Conservation (phyloP, 2,329 filamentous ascomycete species). For the Dendryphion nanum region DNA sequence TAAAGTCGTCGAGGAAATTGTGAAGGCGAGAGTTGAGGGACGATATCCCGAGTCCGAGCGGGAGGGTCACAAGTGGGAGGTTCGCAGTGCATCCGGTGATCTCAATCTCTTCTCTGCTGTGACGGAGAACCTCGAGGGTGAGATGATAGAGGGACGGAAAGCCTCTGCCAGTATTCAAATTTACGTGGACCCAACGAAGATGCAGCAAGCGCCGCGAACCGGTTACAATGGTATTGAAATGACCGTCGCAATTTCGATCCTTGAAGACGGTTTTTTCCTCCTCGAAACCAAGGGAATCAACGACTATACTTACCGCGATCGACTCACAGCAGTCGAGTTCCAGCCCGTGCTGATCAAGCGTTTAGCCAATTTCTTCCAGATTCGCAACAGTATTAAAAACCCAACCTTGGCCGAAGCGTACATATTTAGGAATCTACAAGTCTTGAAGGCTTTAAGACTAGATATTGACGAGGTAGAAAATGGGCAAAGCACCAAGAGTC, state of each 20-base stretch:
- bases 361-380: slow-evolving; percentile 69
- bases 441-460: slow-evolving; percentile 68
- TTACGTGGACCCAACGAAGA: slow-evolving; percentile 68
- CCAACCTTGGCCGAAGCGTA: slow-evolving; percentile 64
- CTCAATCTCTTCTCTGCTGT: slow-evolving; percentile 62
- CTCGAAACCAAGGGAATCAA: slow-evolving; percentile 64
- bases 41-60: slow-evolving; percentile 82
- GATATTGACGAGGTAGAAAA: slow-evolving; percentile 61
- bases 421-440: slow-evolving; percentile 74
- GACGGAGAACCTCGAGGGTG: slow-evolving; percentile 67
- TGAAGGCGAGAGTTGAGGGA: slow-evolving; percentile 81
- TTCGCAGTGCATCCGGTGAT: slow-evolving; percentile 63
- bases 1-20: slow-evolving; percentile 79
- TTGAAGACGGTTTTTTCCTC: slow-evolving; percentile 55
- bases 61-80: slow-evolving; percentile 76
- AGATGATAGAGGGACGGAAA: slow-evolving; percentile 62
- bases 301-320: slow-evolving; percentile 71
- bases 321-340: slow-evolving; percentile 70
- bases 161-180: slow-evolving; percentile 69
- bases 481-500: slow-evolving; percentile 54
- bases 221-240: slow-evolving; percentile 64
- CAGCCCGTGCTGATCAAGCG: slow-evolving; percentile 71
- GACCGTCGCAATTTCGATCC: slow-evolving; percentile 60
- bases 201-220: slow-evolving; percentile 53
- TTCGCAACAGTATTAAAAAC: slow-evolving; percentile 68